phyloP scores from a whole-genome alignment of 163 green algal genomes.

The Scenedesmus sp. region DNA sequence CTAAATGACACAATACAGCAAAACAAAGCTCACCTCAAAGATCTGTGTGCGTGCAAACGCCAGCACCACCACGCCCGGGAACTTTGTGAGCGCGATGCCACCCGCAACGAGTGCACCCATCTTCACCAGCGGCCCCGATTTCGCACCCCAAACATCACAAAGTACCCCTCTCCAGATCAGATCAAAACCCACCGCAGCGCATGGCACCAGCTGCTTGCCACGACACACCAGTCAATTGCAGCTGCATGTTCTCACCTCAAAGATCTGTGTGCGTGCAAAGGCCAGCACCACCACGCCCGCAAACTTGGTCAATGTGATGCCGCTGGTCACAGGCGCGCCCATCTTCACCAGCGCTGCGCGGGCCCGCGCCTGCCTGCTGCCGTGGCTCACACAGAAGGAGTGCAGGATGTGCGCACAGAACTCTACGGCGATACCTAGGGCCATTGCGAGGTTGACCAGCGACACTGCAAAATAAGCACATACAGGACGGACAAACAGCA shows the following conservation, averaged over 20 bases:
- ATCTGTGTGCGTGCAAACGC: conserved; percentile 84
- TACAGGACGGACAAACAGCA: not conserved
- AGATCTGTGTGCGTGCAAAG: conserved; percentile 86
- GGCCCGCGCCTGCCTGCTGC: conserved; percentile 39
- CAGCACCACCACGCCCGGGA: conserved; percentile 86
- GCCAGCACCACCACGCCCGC: conserved; percentile 87
- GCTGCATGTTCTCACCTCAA: conserved; percentile 58
- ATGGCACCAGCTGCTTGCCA: too few relatives aligned
- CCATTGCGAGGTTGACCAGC: conserved; percentile 91
- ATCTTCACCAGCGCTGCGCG: conserved; percentile 59
- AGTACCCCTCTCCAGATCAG: too few relatives aligned
- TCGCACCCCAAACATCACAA: too few relatives aligned
- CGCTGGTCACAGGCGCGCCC: conserved; percentile 83
- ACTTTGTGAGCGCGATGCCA: conserved; percentile 95
- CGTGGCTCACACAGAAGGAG: conserved; percentile 67
- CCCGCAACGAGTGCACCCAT: conserved; percentile 83
- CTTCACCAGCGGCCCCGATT: conserved; percentile 41
- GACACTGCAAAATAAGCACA: conserved; percentile 72
- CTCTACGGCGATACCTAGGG: conserved; percentile 88
- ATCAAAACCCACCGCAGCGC: too few relatives aligned
- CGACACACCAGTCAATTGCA: not conserved
- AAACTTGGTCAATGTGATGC: conserved; percentile 94
- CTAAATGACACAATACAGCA: not conserved
- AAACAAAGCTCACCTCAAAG: conserved; percentile 67
- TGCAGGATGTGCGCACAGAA: conserved; percentile 90